Evolutionary conservation across 2,329 filamentous ascomycete genomes (phyloP).

Genomic region (Aspergillus puulaauensis): DNA sequence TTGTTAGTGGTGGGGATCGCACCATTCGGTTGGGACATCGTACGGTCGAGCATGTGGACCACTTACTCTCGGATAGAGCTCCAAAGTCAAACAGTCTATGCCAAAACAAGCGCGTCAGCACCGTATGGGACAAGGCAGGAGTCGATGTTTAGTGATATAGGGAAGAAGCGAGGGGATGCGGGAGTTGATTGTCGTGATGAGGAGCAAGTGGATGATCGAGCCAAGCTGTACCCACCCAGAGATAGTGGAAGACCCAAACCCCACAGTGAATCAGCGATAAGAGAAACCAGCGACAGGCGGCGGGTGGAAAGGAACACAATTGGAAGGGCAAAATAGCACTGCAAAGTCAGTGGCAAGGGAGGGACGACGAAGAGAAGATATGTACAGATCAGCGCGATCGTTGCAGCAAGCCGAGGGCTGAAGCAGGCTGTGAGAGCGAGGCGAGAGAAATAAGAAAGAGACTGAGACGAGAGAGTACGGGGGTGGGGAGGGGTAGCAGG

Average conservation of each 20-base stretch:
- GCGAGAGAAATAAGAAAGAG: constrained; percentile 8
- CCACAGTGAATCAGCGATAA: constrained; percentile 14
- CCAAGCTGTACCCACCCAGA: constrained; percentile 9
- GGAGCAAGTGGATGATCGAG: neutral
- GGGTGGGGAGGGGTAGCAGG: constrained; percentile 25
- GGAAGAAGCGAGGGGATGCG: constrained; percentile 1
- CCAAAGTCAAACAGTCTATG: neutral
- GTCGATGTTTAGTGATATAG: neutral
- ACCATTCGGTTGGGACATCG: neutral
- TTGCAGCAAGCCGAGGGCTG: neutral
- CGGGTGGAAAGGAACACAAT: constrained; percentile 1
- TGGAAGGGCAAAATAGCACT: neutral
- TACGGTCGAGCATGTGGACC: constrained; percentile 3
- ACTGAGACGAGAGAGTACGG: constrained; percentile 11
- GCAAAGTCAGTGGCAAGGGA: constrained; percentile 5
- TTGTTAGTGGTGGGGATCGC: neutral
- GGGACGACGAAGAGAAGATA: constrained; percentile 2
- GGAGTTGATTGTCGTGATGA: constrained; percentile 1
- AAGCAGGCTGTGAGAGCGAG: constrained; percentile 2
- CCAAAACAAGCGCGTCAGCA: neutral
- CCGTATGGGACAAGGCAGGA: neutral
- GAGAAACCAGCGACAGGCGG: neutral
- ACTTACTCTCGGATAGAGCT: constrained; percentile 2
- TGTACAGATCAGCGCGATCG: constrained; percentile 4
- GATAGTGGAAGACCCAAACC: constrained; percentile 9